Evolutionary conservation across 257 asterid species (phyloP).

Genomic region (Nicotiana paniculata): DNA sequence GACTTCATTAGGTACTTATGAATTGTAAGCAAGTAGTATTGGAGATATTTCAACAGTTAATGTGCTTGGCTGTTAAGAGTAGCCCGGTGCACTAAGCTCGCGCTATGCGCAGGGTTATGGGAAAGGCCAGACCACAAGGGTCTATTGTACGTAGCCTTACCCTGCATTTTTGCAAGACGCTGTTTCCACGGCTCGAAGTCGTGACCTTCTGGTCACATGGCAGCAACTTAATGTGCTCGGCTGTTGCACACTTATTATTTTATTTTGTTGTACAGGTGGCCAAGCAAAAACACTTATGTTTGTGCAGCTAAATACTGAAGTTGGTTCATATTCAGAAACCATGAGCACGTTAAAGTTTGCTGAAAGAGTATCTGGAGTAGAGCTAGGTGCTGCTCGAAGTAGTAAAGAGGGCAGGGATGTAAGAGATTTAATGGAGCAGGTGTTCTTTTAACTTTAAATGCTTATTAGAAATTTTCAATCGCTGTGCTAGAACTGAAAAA

Average conservation of each 20-base stretch:
- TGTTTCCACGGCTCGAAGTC: too few relatives aligned
- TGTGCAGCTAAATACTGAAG: slow-evolving; percentile 58
- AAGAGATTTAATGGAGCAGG: slow-evolving; percentile 53
- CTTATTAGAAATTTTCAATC: not conserved
- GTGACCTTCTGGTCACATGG: too few relatives aligned
- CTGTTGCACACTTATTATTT: not conserved
- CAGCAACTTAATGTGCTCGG: not conserved
- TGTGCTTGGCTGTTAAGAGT: too few relatives aligned
- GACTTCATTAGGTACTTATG: slow-evolving; percentile 37
- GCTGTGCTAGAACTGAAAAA: not conserved
- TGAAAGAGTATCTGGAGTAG: slow-evolving; percentile 47
- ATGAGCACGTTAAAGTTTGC: slow-evolving; percentile 58
- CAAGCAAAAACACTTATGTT: slow-evolving; percentile 73
- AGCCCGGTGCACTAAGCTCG: too few relatives aligned
- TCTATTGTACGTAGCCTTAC: too few relatives aligned
- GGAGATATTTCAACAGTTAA: too few relatives aligned
- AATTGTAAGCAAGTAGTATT: too few relatives aligned
- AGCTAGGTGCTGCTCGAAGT: slow-evolving; percentile 51
- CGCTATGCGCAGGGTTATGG: too few relatives aligned
- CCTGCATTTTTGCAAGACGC: too few relatives aligned
- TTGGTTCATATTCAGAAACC: slow-evolving; percentile 49
- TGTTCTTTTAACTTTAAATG: not conserved
- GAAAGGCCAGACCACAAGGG: too few relatives aligned
- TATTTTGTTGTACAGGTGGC: slow-evolving; percentile 33
- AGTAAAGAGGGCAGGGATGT: slow-evolving; percentile 38